Conservation (phyloP, 2,329 filamentous ascomycete genomes). For the Onygena corvina region DNA sequence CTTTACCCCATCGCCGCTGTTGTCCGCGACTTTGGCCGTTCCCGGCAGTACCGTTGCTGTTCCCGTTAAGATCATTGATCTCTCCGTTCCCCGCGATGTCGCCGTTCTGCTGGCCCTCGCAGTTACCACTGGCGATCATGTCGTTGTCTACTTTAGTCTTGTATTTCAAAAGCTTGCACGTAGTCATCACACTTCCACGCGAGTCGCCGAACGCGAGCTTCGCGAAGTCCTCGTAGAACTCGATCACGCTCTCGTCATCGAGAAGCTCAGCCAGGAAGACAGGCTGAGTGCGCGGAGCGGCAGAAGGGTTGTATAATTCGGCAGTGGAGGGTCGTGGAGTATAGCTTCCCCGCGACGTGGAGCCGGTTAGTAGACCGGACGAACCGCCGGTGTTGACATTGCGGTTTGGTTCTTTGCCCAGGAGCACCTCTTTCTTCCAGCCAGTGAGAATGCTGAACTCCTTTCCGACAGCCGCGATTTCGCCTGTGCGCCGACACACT, state of each 20-base stretch:
- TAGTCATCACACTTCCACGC: constrained; percentile 68
- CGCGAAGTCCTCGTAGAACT: constrained; percentile 94
- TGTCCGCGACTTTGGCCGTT: constrained; percentile 43
- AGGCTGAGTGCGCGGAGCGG: constrained; percentile 49
- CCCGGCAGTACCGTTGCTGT: background rate
- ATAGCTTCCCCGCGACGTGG: constrained; percentile 36
- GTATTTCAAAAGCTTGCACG: constrained; percentile 82
- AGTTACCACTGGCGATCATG: constrained; percentile 29
- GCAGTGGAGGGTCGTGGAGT: constrained; percentile 34
- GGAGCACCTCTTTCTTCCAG: constrained; percentile 79
- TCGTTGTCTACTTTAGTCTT: constrained; percentile 53
- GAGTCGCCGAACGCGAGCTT: constrained; percentile 86
- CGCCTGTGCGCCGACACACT: constrained; percentile 81
- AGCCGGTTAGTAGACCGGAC: constrained; percentile 24
- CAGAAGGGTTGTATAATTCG: constrained; percentile 25
- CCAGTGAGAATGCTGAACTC: constrained; percentile 94
- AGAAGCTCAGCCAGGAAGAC: constrained; percentile 87
- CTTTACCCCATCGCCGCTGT: constrained; percentile 26
- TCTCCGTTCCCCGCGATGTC: constrained; percentile 20
- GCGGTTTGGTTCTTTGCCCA: constrained; percentile 75
- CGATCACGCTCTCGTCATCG: constrained; percentile 82
- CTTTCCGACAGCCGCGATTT: constrained; percentile 90
- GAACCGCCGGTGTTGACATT: constrained; percentile 66
- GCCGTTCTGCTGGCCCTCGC: background rate
- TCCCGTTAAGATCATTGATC: background rate